Evolutionary conservation across 2,329 filamentous ascomycete genomes (phyloP).

Genomic region (Penicillium sp.): DNA sequence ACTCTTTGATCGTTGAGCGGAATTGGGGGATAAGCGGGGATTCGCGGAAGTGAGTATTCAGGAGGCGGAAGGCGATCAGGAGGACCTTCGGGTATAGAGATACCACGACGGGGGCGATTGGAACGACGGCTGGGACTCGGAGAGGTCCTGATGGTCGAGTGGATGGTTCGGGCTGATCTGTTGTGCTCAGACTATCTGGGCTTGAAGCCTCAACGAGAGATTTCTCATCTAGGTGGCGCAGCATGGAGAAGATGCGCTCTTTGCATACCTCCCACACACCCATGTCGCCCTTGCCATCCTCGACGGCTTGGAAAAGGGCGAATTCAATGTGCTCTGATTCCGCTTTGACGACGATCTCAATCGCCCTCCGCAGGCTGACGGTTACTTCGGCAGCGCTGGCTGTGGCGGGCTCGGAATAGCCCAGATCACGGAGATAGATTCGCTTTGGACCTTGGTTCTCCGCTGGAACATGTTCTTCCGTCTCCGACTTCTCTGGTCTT

Average conservation of each 20-base stretch:
- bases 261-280: constrained; percentile 42
- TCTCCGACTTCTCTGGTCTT: neutral
- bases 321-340: constrained; percentile 34
- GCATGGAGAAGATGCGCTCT: constrained; percentile 40
- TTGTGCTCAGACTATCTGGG: neutral
- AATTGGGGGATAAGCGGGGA: constrained; percentile 43
- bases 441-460: constrained; percentile 2
- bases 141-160: constrained; percentile 15
- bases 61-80: constrained; percentile 41
- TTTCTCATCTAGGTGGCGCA: constrained; percentile 27
- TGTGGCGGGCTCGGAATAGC: constrained; percentile 14
- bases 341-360: constrained; percentile 28
- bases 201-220: constrained; percentile 3
- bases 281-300: constrained; percentile 32
- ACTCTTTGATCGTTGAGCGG: constrained; percentile 39
- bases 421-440: constrained; percentile 16
- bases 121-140: constrained; percentile 33
- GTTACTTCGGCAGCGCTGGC: constrained; percentile 6
- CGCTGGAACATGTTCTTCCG: neutral
- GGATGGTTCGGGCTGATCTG: neutral
- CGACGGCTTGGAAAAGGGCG: constrained; percentile 29
- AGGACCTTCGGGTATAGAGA: constrained; percentile 44
- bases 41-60: constrained; percentile 41
- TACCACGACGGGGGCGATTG: constrained; percentile 32
- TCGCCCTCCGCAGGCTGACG: constrained; percentile 22